Percentiles rank a stretch among this genome's conserved stretches.
Conservation (phyloP, 306 rosid species). For the Mimosa pudica region DNA sequence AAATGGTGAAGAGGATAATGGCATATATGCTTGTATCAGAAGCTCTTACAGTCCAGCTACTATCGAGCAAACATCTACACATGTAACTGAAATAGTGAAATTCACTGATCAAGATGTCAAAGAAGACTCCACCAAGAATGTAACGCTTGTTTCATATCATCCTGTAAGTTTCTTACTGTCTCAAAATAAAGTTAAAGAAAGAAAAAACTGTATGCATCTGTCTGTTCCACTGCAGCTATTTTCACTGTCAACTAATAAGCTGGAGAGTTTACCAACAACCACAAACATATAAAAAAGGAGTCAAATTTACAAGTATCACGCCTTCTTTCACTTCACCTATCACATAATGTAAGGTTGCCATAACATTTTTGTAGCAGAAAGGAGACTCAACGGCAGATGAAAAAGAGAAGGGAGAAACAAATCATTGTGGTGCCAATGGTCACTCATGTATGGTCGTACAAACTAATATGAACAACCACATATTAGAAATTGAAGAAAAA, state of each 20-base stretch:
- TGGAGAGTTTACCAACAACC: not conserved
- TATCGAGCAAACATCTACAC: constrained; percentile 41
- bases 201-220: not conserved
- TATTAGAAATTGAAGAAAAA: too few species aligned
- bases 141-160: constrained; percentile 38
- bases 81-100: constrained; percentile 44
- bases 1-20: constrained; percentile 42
- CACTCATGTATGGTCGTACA: too few species aligned
- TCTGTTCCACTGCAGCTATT: not conserved
- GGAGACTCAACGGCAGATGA: too few species aligned
- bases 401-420: too few species aligned
- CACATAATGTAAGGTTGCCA: too few species aligned
- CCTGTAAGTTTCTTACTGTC: constrained; percentile 47
- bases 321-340: not conserved
- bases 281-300: constrained; percentile 4
- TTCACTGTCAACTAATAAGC: constrained; percentile 6
- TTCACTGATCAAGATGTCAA: constrained; percentile 46
- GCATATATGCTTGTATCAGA: constrained; percentile 33
- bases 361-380: too few species aligned
- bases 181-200: not conserved
- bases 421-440: too few species aligned
- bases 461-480: too few species aligned
- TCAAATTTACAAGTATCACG: not conserved
- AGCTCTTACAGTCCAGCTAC: constrained; percentile 50
- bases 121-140: constrained; percentile 40